Base-by-base conservation (phyloP, 805 yeast species). In the Ogataea pilisensis region DNA sequence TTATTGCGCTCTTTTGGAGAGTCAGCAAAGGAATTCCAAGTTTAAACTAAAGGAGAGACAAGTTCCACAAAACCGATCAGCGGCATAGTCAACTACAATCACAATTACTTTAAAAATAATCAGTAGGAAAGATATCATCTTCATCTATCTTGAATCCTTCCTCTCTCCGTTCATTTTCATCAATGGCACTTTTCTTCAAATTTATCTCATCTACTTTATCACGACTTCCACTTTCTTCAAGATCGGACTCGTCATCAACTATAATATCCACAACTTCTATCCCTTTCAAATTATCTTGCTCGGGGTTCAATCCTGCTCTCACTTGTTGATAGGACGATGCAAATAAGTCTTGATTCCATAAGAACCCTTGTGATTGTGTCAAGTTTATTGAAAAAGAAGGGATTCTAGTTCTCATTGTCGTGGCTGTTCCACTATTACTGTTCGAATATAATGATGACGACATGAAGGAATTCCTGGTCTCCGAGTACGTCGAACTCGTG, bases 331-430 rank as follows among this genome's bases (percentile, higher is more conserved):
- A 80, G 22, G 81, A 80, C 2, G 81, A 69, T 2, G 88, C 90
- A 68, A 82, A 84, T 34, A 82, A 61, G 51, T 83, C 90, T 54
- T 83, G 90, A 56, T 84, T 83, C 76, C 87, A 84, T 2, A 75
- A 61, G 51, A 83, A 84, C 3, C 93, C 93, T 54, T 84, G 90
- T 25, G 82, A 73, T 51, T 82, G 84, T 19, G 68, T 69, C 30
- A 80, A 62, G 13, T 75, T 69, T 28, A 80, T 67, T 13, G 71
- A 64, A 41, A 55, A 68, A 1, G 65, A 48, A 6, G 72, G 63
- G n/a, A 57, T 50, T 24, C 55, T 45, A 31, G 46, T 46, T 22
- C 48, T 35, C n/a, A n/a, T n/a, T 19, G 41, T 3, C 9, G 24
- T 8, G 11, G 7, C 9, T 7, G 11, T 22, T 8, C 26, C 26